These are phyloP conservation scores for Colletotrichum sp. DNA, from an alignment of 2,329 filamentous ascomycete genomes.

Conservation along the genomic window DNA sequence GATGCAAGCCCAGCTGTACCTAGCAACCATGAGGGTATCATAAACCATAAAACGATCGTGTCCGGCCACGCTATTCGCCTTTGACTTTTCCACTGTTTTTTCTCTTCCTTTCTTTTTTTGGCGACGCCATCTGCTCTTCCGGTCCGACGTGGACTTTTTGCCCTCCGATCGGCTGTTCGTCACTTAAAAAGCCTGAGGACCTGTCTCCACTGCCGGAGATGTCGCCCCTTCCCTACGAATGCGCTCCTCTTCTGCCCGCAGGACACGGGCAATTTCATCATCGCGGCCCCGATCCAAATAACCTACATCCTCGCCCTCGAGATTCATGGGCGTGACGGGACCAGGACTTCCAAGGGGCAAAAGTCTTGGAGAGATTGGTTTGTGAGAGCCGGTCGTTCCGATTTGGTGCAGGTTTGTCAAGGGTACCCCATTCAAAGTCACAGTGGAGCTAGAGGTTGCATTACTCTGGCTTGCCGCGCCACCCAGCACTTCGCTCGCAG, in stretches of 20 bases:
- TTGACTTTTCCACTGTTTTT: neutral
- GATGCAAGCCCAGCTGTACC: neutral
- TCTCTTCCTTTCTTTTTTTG: neutral
- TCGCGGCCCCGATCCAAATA: constrained; percentile 39
- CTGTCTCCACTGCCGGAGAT: constrained; percentile 37
- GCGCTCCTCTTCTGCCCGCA: constrained; percentile 34
- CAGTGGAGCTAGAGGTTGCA: constrained; percentile 28
- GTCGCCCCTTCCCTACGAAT: constrained; percentile 33
- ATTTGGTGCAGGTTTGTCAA: constrained; percentile 42
- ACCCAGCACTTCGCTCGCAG: constrained; percentile 37
- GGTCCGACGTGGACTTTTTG: neutral
- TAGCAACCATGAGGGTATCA: constrained; percentile 21
- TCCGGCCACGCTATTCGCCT: neutral
- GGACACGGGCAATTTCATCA: constrained; percentile 23
- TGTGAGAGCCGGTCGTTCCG: constrained; percentile 41
- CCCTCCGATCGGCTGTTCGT: neutral
- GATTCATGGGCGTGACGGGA: constrained; percentile 66
- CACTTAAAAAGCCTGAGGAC: constrained; percentile 31
- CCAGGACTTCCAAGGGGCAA: constrained; percentile 62
- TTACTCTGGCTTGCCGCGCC: constrained; percentile 27
- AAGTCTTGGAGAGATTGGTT: constrained; percentile 55
- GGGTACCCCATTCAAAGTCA: constrained; percentile 38
- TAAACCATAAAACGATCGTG: constrained; percentile 11
- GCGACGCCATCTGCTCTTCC: neutral
- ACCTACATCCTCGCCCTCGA: constrained; percentile 45